phyloP scores from a whole-genome alignment of 805 yeast genomes.

The Ogataea paradorogensis region DNA sequence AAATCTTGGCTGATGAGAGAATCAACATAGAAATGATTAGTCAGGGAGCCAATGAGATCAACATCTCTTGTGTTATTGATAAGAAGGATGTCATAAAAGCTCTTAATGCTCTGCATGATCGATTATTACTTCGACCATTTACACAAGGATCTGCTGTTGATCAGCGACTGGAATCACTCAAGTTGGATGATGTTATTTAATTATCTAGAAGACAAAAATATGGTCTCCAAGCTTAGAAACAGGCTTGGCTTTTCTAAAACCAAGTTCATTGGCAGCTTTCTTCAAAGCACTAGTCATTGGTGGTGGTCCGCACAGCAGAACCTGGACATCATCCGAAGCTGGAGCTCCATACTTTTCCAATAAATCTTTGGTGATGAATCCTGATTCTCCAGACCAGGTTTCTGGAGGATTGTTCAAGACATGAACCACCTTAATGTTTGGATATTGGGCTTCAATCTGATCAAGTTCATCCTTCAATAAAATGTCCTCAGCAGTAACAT shows the following conservation, averaged over 20 bases:
- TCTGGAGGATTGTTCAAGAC: slow-evolving; percentile 72
- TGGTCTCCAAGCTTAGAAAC: slow-evolving; percentile 88
- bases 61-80: slow-evolving; percentile 91
- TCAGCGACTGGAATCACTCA: slow-evolving; percentile 45
- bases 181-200: slow-evolving; percentile 26
- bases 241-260: slow-evolving; percentile 81
- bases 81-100: slow-evolving; percentile 83
- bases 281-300: slow-evolving; percentile 85
- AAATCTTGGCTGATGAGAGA: slow-evolving; percentile 84
- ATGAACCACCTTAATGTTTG: slow-evolving; percentile 66
- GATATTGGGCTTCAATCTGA: slow-evolving; percentile 51
- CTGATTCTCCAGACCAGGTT: slow-evolving; percentile 73
- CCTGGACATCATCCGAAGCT: slow-evolving; percentile 57
- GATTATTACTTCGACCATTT: slow-evolving; percentile 52
- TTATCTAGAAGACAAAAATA: slow-evolving; percentile 71
- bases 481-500: slow-evolving; percentile 76
- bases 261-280: slow-evolving; percentile 70
- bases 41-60: slow-evolving; percentile 98
- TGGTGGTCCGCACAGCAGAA: slow-evolving; percentile 91
- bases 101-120: slow-evolving; percentile 77
- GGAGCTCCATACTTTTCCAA: slow-evolving; percentile 62
- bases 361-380: slow-evolving; percentile 77
- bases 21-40: slow-evolving; percentile 97
- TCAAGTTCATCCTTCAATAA: slow-evolving; percentile 79
- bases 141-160: slow-evolving; percentile 37